Evolutionary conservation across 352 stramenopile species (phyloP).

Genomic region (Globisporangium nodosum): DNA sequence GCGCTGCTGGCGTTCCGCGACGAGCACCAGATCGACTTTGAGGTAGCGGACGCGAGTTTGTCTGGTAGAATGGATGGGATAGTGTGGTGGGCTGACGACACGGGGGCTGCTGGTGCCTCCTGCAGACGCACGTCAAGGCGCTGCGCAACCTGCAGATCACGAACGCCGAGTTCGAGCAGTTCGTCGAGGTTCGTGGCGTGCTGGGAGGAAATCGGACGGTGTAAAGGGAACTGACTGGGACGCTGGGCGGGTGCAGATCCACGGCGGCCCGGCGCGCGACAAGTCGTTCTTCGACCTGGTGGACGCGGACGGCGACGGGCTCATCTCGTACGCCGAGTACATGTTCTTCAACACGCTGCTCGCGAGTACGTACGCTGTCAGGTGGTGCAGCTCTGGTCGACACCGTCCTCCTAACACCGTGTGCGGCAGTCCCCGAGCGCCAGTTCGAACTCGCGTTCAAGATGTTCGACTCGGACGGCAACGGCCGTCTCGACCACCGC

Average conservation of each 20-base stretch:
- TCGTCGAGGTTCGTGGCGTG: conserved; percentile 34
- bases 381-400: not conserved
- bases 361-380: conserved; percentile 42
- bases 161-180: conserved; percentile 79
- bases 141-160: conserved; percentile 72
- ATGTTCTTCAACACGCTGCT: conserved; percentile 88
- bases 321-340: conserved; percentile 88
- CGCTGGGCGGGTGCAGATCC: conserved; percentile 19
- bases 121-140: conserved; percentile 71
- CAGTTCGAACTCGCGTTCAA: conserved; percentile 89
- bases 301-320: conserved; percentile 78
- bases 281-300: conserved; percentile 85
- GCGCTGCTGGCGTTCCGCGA: conserved; percentile 51
- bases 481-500: conserved; percentile 70
- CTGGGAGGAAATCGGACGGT: not conserved
- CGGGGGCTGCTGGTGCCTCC: not conserved
- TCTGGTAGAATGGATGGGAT: not conserved
- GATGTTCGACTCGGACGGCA: conserved; percentile 85
- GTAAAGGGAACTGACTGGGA: not conserved
- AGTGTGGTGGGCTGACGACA: not conserved
- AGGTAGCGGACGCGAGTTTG: conserved; percentile 15
- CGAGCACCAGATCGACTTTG: conserved; percentile 65
- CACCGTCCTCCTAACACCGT: not conserved
- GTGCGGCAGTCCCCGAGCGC: conserved; percentile 59
- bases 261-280: conserved; percentile 46